Base-by-base conservation (phyloP, 495 filamentous ascomycete genomes). In the Cladorrhinum samala region DNA sequence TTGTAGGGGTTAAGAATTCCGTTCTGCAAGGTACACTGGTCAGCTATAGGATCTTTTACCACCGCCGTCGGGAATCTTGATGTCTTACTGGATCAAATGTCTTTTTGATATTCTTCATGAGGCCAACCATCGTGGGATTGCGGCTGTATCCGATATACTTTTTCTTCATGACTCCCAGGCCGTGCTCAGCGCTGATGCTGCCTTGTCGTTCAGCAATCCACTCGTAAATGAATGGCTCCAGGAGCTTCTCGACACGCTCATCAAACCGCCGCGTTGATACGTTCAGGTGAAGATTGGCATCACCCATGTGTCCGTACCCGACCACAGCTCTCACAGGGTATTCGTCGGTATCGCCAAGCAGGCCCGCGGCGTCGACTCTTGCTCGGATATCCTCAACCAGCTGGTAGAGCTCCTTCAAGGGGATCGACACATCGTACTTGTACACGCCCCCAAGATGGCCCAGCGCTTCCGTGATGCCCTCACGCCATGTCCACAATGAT, bases 271-370 rank as follows among this genome's bases (percentile, higher is more conserved):
- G 72, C 20, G 85, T 86, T 0, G 87, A 72, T 16, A 98, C 77
- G 68, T 98, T 98, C 52, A 98, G 73, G 70, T 98, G 93, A 56
- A 98, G 68, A 67, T 98, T 98, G 3, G 86, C 83, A 67, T 98
- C 93, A 25, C 93, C 93, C 88, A 98, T 96, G 69, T 98, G 93
- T 9, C 93, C 93, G 63, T 94, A 98, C 2, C 93, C 93, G n/a
- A 94, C 83, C 17, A 95, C 91, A 40, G 83, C 87, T 1, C 93
- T 82, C 3, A 95, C 89, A 2, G 91, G 89, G 65, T 84, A 75
- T 42, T 85, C 83, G 41, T 91, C 87, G 37, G 80, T 80, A 20
- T 89, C 86, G 27, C 89, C 86, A 14, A 95, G 77, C 5, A 97
- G 77, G 1, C 90, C 91, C 17, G 82, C 81, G 23, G 81, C 74